Conservation (phyloP, 2,329 filamentous ascomycete genomes). For the Beauveria varroae region DNA sequence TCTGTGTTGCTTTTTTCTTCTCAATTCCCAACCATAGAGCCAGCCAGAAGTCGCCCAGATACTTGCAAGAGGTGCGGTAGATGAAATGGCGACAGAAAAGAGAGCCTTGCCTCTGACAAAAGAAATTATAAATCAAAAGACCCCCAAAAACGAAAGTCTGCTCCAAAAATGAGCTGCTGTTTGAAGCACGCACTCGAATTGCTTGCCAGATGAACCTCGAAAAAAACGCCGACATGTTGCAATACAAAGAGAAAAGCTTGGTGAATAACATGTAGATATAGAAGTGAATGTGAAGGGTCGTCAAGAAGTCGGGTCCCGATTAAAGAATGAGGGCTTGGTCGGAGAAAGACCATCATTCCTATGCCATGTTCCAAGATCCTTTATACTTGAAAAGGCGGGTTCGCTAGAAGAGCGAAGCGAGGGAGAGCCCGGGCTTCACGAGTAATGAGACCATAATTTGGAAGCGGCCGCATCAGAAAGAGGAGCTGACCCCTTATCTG, state of each 20-base stretch:
- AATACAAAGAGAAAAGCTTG: not conserved
- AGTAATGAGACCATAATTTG: not conserved
- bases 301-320: not conserved
- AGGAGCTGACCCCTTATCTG: constrained; percentile 33
- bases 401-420: not conserved
- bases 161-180: not conserved
- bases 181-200: not conserved
- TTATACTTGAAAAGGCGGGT: not conserved
- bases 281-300: not conserved
- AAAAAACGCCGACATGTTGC: constrained; percentile 6
- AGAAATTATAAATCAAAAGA: not conserved
- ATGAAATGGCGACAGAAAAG: not conserved
- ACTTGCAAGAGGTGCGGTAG: not conserved
- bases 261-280: constrained; percentile 3
- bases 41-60: not conserved
- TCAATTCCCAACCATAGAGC: not conserved
- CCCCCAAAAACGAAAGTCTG: not conserved
- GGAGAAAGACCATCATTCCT: not conserved
- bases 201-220: not conserved
- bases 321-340: not conserved
- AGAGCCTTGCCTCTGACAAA: not conserved
- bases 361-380: not conserved
- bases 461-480: not conserved
- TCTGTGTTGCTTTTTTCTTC: not conserved
- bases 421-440: not conserved